Base-by-base conservation (phyloP, 2,329 filamentous ascomycete genomes). In the Aspergillaceae sp. region DNA sequence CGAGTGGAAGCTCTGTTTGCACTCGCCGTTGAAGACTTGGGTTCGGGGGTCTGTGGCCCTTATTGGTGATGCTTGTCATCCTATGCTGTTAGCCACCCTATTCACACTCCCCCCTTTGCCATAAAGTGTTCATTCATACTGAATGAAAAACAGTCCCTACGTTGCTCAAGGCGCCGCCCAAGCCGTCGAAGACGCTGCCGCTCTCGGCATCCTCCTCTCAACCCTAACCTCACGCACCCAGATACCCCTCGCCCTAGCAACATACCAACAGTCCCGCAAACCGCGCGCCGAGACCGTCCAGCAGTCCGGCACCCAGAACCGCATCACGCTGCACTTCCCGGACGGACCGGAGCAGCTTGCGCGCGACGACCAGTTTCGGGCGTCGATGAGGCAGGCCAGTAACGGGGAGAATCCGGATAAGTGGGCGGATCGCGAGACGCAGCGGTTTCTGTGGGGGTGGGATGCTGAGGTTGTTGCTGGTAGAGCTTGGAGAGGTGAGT, bases 361-460 rank as follows among this genome's bases (percentile, higher is more conserved):
- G 35, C 52, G 67, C 67, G 46, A 76, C 76, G 49, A 56, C 40
- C 61, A 62, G 37, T 64, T 66, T 48, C 54, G 49, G 8, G 49
- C 54, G 7, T 60, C 62, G 6, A 49, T 54, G 43, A 48, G 50
- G 1, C 59, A 51, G 11, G 59, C 54, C 5, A 46, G 50, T 1
- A 59, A 51, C n/a, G 60, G 55, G 4, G 48, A 52, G 3, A 66
- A 61, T 35, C 80, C 80, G 2, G 81, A 84, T 63, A 82, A 82
- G 63, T 84, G 80, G 80, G 74, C 78, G 5, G 82, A 80, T 56
- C 77, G 77, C 8, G 78, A 82, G 49, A 79, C 82, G 37, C 81
- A 84, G 59, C 70, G 75, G 59, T 56, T 63, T 11, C 41, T 67
- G 27, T 67, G 65, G 64, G 62, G 57, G 1, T 65, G 62, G 60